Evolutionary conservation across 2,329 filamentous ascomycete species (phyloP).

Genomic region (Beauveria brongniartii): DNA sequence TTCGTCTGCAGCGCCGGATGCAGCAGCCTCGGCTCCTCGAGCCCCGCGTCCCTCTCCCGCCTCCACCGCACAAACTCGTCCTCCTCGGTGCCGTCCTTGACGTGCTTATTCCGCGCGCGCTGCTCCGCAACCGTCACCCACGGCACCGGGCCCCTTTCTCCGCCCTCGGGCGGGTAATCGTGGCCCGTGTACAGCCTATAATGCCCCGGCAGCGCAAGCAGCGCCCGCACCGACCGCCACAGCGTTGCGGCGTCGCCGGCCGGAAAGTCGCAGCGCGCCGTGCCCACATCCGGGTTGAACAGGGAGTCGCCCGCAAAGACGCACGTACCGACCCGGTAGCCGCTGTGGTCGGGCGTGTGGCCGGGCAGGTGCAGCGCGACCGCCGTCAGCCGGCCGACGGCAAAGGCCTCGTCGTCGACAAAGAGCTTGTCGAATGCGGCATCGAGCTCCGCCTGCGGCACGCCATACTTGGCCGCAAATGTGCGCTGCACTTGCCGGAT

Average conservation of each 20-base stretch:
- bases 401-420: constrained; percentile 44
- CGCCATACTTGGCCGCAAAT: constrained; percentile 41
- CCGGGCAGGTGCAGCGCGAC: constrained; percentile 48
- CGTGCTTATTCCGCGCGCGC: constrained; percentile 37
- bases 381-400: constrained; percentile 37
- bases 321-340: constrained; percentile 33
- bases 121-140: constrained; percentile 40
- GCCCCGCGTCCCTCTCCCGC: constrained; percentile 31
- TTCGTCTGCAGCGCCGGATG: constrained; percentile 46
- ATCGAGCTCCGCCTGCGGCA: constrained; percentile 33
- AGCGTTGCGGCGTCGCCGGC: constrained; percentile 38
- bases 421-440: constrained; percentile 45
- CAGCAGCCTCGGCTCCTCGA: constrained; percentile 38
- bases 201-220: constrained; percentile 34
- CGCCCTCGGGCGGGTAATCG: constrained; percentile 38
- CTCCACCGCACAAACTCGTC: constrained; percentile 38
- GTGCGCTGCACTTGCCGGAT: constrained; percentile 35
- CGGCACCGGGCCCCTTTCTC: constrained; percentile 26
- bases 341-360: constrained; percentile 53
- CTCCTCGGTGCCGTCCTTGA: constrained; percentile 32
- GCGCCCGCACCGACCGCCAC: constrained; percentile 33
- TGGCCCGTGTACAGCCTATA: constrained; percentile 46
- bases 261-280: constrained; percentile 47
- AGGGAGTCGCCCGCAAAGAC: constrained; percentile 47
- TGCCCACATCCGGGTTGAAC: constrained; percentile 44